phyloP scores from a whole-genome alignment of 1,284 basidiomycete genomes.

The Cryptococcus hybrid region DNA sequence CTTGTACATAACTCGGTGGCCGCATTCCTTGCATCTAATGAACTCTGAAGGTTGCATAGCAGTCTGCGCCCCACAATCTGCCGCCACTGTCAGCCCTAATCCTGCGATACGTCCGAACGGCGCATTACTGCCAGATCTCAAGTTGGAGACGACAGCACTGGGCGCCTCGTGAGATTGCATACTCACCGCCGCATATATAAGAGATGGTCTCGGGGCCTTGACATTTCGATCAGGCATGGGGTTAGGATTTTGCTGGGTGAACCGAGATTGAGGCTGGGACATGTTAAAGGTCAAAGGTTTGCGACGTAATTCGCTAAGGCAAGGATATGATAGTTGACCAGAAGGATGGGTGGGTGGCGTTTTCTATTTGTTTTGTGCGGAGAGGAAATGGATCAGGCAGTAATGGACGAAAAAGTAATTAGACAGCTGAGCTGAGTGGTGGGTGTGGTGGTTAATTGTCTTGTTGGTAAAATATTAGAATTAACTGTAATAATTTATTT shows the following conservation, averaged over 20 bases:
- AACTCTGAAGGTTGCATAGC: conserved; percentile 91
- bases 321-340: background rate
- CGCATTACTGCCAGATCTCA: background rate
- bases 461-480: too few species aligned
- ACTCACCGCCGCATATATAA: conserved; percentile 87
- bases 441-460: too few species aligned
- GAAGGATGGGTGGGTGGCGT: background rate
- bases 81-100: background rate
- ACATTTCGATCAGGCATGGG: conserved; percentile 31
- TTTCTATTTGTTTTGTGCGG: background rate
- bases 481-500: too few species aligned
- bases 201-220: conserved; percentile 62
- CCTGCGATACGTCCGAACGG: background rate
- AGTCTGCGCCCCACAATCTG: conserved; percentile 93
- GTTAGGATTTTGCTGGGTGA: conserved; percentile 40
- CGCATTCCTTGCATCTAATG: conserved; percentile 95
- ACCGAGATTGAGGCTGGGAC: conserved; percentile 30
- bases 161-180: background rate
- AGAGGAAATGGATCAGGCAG: too few species aligned
- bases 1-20: conserved; percentile 99
- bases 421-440: too few species aligned
- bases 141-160: background rate
- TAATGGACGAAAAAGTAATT: too few species aligned
- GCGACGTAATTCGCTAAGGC: too few species aligned
- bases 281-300: conserved; percentile 9